Conservation (phyloP, 1,139 yeast species). For the Suhomyces guaymorum region DNA sequence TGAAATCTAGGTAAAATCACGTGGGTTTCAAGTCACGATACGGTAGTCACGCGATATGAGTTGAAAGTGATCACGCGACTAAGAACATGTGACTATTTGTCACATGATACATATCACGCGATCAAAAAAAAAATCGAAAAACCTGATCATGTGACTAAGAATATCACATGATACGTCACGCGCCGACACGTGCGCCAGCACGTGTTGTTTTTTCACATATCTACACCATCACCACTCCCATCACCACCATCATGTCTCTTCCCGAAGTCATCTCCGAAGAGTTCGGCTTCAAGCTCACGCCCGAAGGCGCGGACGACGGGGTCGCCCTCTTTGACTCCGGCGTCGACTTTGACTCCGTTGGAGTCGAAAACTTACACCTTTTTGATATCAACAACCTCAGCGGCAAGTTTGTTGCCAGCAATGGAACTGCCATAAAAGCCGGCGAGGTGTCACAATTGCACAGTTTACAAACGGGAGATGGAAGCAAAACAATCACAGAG, state of each 20-base stretch:
- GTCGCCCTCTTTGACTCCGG: slow-evolving; percentile 28
- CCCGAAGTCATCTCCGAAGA: slow-evolving; percentile 38
- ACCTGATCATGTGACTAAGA: too few relatives aligned
- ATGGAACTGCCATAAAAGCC: slow-evolving; percentile 24
- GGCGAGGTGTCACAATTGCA: slow-evolving; percentile 15
- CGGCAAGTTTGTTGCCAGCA: slow-evolving; percentile 35
- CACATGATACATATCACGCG: too few relatives aligned
- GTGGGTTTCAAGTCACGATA: too few relatives aligned
- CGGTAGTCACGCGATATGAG: too few relatives aligned
- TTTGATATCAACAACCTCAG: slow-evolving; percentile 31
- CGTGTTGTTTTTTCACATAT: too few relatives aligned
- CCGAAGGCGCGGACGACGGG: slow-evolving; percentile 27
- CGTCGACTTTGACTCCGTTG: slow-evolving; percentile 25
- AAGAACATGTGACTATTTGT: too few relatives aligned
- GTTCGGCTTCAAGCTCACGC: slow-evolving; percentile 38
- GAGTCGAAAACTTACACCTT: slow-evolving; percentile 25
- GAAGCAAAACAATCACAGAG: too few relatives aligned
- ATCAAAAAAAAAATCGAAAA: too few relatives aligned
- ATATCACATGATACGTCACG: neutral
- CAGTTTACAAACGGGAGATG: too few relatives aligned
- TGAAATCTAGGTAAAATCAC: too few relatives aligned
- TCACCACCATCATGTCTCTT: slow-evolving; percentile 12
- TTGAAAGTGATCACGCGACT: too few relatives aligned
- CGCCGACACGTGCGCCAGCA: too few relatives aligned
- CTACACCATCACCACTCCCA: neutral